Evolutionary conservation across 805 yeast species (phyloP).

Genomic region (Lipomyces oligophaga): DNA sequence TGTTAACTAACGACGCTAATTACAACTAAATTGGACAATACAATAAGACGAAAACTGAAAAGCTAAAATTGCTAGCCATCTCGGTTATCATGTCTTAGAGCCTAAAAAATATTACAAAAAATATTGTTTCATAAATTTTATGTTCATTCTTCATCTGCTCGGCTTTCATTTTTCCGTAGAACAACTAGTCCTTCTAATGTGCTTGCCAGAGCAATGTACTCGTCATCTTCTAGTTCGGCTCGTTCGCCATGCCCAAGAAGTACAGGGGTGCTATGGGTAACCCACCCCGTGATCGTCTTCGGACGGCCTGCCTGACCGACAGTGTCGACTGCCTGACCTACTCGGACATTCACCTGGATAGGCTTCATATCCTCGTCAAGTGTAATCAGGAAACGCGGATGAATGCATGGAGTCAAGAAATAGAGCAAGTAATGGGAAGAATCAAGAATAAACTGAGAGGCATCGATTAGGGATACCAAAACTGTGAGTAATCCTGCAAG

Average conservation of each 20-base stretch:
- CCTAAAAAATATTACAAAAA: not conserved
- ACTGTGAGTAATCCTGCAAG: constrained; percentile 86
- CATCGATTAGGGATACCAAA: constrained; percentile 78
- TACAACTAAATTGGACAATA: too few species aligned
- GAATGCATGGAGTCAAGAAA: constrained; percentile 80
- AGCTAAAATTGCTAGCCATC: too few species aligned
- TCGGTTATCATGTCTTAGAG: too few species aligned
- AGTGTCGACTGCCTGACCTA: constrained; percentile 97
- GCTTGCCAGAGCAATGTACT: constrained; percentile 75
- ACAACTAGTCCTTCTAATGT: constrained; percentile 92
- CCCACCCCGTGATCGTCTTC: constrained; percentile 99
- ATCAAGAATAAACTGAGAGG: constrained; percentile 72
- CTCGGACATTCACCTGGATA: constrained; percentile 91
- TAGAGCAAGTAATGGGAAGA: constrained; percentile 73
- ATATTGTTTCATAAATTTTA: too few species aligned
- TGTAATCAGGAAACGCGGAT: constrained; percentile 89
- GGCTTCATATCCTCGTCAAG: constrained; percentile 89
- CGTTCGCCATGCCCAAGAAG: constrained; percentile 89
- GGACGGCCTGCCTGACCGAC: constrained; percentile 99
- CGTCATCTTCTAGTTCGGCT: constrained; percentile 94
- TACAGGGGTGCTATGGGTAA: constrained; percentile 97
- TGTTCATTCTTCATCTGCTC: constrained; percentile 17
- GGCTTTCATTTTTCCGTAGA: constrained; percentile 62
- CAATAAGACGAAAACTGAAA: too few species aligned
- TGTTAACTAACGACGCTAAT: too few species aligned